phyloP scores from a whole-genome alignment of 2,329 filamentous ascomycete species.

The Diaporthe citrichinensis region DNA sequence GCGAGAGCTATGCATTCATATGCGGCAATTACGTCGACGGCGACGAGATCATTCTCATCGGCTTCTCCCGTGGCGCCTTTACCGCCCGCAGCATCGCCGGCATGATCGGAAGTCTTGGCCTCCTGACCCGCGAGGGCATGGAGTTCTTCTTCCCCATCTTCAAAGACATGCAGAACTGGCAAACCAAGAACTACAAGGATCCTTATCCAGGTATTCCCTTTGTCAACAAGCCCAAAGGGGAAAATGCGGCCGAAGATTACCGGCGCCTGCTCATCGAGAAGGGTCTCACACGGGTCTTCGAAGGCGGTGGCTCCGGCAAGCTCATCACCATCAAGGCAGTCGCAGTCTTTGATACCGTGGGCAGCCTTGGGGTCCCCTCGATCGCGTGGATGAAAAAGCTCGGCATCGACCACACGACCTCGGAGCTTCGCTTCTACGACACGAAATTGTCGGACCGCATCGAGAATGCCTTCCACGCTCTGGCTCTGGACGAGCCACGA shows the following conservation, averaged over 20 bases:
- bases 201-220: constrained; percentile 63
- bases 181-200: constrained; percentile 59
- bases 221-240: constrained; percentile 62
- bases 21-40: constrained; percentile 73
- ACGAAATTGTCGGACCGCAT: constrained; percentile 66
- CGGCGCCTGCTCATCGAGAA: constrained; percentile 59
- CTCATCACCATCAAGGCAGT: constrained; percentile 64
- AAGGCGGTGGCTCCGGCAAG: constrained; percentile 52
- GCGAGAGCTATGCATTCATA: constrained; percentile 74
- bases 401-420: constrained; percentile 59
- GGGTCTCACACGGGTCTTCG: constrained; percentile 58
- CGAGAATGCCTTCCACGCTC: constrained; percentile 71
- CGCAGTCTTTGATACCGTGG: constrained; percentile 67
- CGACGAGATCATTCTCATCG: constrained; percentile 69
- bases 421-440: constrained; percentile 67
- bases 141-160: constrained; percentile 69
- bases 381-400: constrained; percentile 61
- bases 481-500: constrained; percentile 70
- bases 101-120: constrained; percentile 64
- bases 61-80: constrained; percentile 72
- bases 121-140: constrained; percentile 67
- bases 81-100: constrained; percentile 70
- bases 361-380: constrained; percentile 62
- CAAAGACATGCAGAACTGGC: constrained; percentile 70
- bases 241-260: constrained; percentile 58